Percentiles rank a stretch among this genome's conserved stretches.
phyloP scores from a whole-genome alignment of 345 rosid species.

The Noccaea caerulescens region DNA sequence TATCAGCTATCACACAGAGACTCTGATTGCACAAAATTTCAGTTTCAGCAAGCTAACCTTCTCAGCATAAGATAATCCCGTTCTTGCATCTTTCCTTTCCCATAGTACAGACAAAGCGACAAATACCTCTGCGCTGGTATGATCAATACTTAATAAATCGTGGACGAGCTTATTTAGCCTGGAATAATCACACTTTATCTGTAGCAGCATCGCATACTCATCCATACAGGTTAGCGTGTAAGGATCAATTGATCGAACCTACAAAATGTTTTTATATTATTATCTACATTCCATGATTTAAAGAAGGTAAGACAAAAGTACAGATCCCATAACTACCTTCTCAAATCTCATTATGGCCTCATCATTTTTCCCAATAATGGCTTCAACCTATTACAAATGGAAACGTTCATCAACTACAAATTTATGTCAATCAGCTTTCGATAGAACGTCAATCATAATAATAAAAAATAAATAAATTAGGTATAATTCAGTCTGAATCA shows the following conservation, averaged over 20 bases:
- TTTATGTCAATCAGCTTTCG: constrained; percentile 26
- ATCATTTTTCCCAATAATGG: constrained; percentile 91
- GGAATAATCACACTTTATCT: constrained; percentile 76
- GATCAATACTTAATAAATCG: constrained; percentile 83
- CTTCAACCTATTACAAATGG: constrained; percentile 69
- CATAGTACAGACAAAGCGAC: constrained; percentile 86
- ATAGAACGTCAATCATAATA: not conserved
- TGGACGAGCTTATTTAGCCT: constrained; percentile 91
- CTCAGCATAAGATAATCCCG: constrained; percentile 86
- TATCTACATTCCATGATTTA: not conserved
- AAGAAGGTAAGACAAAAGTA: constrained; percentile 1
- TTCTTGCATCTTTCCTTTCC: constrained; percentile 89
- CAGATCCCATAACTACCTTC: constrained; percentile 55
- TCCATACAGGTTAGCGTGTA: constrained; percentile 85
- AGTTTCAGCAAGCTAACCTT: constrained; percentile 65
- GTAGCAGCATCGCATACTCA: constrained; percentile 96
- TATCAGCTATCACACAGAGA: constrained; percentile 35
- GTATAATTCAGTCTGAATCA: not conserved
- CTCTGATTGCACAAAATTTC: constrained; percentile 4
- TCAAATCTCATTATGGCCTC: constrained; percentile 90
- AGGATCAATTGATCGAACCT: constrained; percentile 96
- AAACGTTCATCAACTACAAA: constrained; percentile 34
- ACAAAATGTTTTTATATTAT: constrained; percentile 41
- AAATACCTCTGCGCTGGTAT: constrained; percentile 85
- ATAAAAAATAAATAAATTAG: not conserved